Conservation (phyloP, 1,284 basidiomycete species). For the Chiua sp. region DNA sequence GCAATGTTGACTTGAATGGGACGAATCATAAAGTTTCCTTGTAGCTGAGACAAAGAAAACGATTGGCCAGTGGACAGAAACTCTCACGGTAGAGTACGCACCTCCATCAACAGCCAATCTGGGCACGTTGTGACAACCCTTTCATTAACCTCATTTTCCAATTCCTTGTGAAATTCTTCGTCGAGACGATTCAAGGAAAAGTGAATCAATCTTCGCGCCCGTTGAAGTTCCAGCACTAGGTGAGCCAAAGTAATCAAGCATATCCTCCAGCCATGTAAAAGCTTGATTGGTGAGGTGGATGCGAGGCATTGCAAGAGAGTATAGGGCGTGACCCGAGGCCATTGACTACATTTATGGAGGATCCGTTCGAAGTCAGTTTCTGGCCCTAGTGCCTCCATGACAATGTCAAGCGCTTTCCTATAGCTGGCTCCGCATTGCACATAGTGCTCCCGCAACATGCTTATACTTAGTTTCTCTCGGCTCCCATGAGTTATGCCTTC, state of each 20-base stretch:
- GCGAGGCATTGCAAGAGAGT: constrained; percentile 29
- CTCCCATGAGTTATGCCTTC: too few relatives aligned
- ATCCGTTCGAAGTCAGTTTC: constrained; percentile 8
- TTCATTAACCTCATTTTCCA: too few relatives aligned
- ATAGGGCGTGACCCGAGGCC: constrained; percentile 30
- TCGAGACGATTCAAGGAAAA: too few relatives aligned
- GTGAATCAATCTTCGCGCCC: too few relatives aligned
- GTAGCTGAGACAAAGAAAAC: constrained; percentile 38
- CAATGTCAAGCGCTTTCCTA: background rate
- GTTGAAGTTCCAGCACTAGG: too few relatives aligned
- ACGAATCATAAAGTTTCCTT: constrained; percentile 47
- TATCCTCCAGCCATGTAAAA: too few relatives aligned
- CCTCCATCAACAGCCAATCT: too few relatives aligned
- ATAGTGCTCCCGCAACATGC: constrained; percentile 14
- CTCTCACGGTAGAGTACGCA: too few relatives aligned
- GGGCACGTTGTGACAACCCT: too few relatives aligned
- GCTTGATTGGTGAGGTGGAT: constrained; percentile 2
- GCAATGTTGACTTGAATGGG: constrained; percentile 46
- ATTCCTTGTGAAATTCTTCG: too few relatives aligned
- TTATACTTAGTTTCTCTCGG: background rate
- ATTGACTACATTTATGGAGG: constrained; percentile 15
- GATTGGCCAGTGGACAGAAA: too few relatives aligned
- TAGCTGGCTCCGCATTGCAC: background rate
- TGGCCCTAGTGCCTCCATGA: constrained; percentile 13
- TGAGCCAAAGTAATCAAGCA: too few relatives aligned